Base-by-base conservation (phyloP, 805 yeast species). In the Sungouiozyma ichnusensis region DNA sequence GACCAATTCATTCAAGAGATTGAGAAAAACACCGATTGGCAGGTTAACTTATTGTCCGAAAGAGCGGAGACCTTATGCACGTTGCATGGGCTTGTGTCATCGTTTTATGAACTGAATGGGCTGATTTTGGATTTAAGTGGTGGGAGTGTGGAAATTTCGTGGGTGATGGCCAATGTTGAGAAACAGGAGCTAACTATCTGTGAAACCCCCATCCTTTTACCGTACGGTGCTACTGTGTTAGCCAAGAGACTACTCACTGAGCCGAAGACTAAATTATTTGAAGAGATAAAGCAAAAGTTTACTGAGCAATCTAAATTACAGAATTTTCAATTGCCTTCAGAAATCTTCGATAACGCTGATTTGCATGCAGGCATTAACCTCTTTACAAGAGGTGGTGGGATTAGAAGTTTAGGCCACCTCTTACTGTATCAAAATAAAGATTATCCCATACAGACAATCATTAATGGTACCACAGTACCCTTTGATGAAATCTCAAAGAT, bases 91-190 rank as follows among this genome's bases (percentile, higher is more conserved):
- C 84, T 82, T 4, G 83, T 85, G 0, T 77, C 86, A 0, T 77
- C 86, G 0, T 79, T 79, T 55, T 74, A 79, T 55, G 72, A 74
- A 16, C 72, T 79, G 2, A 71, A 76, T 16, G 90, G 90, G 2
- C 58, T 82, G 9, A 79, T 77, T 52, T 71, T 82, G 72, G 88
- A 83, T 53, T 64, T 82, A 38, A 86, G 87, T 6, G 86, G 86
- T 24, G 85, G 85, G 0, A 71, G 78, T 5, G 71, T 80, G 1
- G 85, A 79, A 48, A 51, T 82, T 32, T 77, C 83, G 34, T 82
- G 90, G 87, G 74, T 81, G 16, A 67, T 68, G 44, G 72, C 79
- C 33, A 60, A 63, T 20, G 68, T 80, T 20, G 63, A 63, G 43
- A 24, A 24, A 11, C 29, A 24, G 29, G 29, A 24, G 29, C 11